Evolutionary conservation across 1,284 basidiomycete genomes (phyloP).

Genomic region (Boletus sp.): DNA sequence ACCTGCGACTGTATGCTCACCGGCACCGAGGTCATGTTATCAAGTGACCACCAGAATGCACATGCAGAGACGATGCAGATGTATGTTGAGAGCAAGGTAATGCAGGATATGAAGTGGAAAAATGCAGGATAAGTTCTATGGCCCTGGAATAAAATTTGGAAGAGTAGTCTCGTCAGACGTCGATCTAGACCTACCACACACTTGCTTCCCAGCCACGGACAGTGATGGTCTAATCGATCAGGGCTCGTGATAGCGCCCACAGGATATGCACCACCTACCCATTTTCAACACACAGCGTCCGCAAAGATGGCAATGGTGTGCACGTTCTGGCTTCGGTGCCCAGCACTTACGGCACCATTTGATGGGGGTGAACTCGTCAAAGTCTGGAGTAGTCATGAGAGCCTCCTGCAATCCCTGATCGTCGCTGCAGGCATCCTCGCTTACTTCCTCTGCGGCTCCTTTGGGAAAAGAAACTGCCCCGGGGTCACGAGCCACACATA

Average conservation of each 20-base stretch:
- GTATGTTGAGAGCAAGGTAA: conserved; percentile 65
- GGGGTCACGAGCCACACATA: conserved; percentile 68
- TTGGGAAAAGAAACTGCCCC: conserved; percentile 50
- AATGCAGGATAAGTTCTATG: conserved; percentile 85
- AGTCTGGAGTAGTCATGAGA: conserved; percentile 44
- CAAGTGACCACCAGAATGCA: conserved; percentile 66
- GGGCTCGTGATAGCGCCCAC: conserved; percentile 9
- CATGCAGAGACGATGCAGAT: conserved; percentile 52
- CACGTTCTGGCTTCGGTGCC: conserved; percentile 76
- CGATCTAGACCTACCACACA: conserved; percentile 60
- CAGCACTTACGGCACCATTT: conserved; percentile 77
- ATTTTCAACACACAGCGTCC: conserved; percentile 81
- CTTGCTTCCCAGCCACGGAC: conserved; percentile 77
- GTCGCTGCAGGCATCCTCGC: conserved; percentile 34
- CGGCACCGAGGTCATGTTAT: conserved; percentile 48
- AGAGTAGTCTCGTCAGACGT: background rate
- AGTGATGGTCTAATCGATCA: conserved; percentile 72
- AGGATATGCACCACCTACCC: conserved; percentile 46
- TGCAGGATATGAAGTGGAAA: conserved; percentile 72
- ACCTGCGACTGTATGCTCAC: conserved; percentile 39
- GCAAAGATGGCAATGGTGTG: conserved; percentile 80
- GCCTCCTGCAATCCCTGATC: conserved; percentile 59
- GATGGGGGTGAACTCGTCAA: conserved; percentile 48
- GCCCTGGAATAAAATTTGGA: conserved; percentile 45
- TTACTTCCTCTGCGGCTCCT: conserved; percentile 27